phyloP scores from a whole-genome alignment of 768 basidiomycete genomes.

The Tremella yokohamensis region DNA sequence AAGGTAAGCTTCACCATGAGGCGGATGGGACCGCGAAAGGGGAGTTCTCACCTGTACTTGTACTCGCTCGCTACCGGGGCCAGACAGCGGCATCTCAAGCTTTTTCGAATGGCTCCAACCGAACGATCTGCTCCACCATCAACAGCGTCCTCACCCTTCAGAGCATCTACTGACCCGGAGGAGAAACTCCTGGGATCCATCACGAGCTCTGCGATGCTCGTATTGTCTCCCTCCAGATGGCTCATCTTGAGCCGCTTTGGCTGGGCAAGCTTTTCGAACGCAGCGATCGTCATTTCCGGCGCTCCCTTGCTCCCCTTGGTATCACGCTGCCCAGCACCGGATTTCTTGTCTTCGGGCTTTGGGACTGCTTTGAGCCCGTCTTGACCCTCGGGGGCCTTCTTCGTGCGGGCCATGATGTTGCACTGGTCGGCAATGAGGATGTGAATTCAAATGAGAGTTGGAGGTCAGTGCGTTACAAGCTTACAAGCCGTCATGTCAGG shows the following conservation, averaged over 20 bases:
- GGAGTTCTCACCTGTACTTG: too few species aligned
- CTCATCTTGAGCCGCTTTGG: background rate
- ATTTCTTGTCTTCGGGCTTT: background rate
- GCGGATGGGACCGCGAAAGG: too few species aligned
- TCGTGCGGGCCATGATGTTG: background rate
- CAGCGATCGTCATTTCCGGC: background rate
- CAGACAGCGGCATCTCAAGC: too few species aligned
- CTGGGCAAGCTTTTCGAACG: background rate
- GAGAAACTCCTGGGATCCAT: conserved; percentile 8
- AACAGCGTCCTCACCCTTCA: too few species aligned
- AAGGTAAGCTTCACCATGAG: too few species aligned
- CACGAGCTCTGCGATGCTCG: conserved; percentile 3
- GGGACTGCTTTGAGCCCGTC: background rate
- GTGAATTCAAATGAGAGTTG: background rate
- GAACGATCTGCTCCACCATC: too few species aligned
- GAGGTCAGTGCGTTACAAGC: background rate
- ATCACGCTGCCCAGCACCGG: background rate
- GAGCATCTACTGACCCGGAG: conserved; percentile 16
- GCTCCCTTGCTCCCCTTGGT: background rate
- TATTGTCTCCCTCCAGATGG: background rate
- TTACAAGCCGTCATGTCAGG: background rate
- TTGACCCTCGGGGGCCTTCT: background rate
- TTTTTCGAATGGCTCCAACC: too few species aligned
- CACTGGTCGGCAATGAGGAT: background rate
- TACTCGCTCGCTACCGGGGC: too few species aligned